Evolutionary conservation across 106 monocot genomes (phyloP).

Genomic region (Phalaenopsis aphrodite): DNA sequence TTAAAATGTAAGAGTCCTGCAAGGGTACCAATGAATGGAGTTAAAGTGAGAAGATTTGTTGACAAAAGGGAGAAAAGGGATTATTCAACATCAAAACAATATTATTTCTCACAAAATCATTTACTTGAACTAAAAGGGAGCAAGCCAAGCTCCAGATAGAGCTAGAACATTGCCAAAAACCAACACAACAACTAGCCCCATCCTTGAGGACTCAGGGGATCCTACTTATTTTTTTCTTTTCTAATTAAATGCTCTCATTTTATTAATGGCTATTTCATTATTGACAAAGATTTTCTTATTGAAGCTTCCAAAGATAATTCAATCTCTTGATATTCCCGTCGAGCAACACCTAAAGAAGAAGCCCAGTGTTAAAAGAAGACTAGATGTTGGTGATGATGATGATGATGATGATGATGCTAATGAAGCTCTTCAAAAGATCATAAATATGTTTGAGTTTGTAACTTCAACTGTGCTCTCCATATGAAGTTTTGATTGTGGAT

Average conservation of each 20-base stretch:
- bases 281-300: not conserved
- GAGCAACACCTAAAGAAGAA: constrained; percentile 21
- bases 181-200: constrained; percentile 5
- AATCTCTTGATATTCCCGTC: constrained; percentile 5
- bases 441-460: constrained; percentile 50
- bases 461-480: not conserved
- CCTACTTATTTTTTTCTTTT: not conserved
- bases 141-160: constrained; percentile 15
- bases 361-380: constrained; percentile 19
- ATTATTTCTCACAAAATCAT: constrained; percentile 15
- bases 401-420: constrained; percentile 49
- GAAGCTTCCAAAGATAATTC: constrained; percentile 38
- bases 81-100: constrained; percentile 14
- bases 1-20: constrained; percentile 19
- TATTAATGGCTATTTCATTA: not conserved
- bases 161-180: constrained; percentile 16
- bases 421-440: constrained; percentile 31
- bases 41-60: constrained; percentile 8
- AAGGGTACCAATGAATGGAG: constrained; percentile 13
- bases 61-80: constrained; percentile 14
- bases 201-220: constrained; percentile 33
- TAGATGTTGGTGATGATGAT: constrained; percentile 28
- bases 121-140: constrained; percentile 21
- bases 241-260: not conserved
- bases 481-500: not conserved